These are phyloP conservation scores for Baeospora myosura DNA, from an alignment of 1,284 basidiomycete species.

Conservation along the genomic window DNA sequence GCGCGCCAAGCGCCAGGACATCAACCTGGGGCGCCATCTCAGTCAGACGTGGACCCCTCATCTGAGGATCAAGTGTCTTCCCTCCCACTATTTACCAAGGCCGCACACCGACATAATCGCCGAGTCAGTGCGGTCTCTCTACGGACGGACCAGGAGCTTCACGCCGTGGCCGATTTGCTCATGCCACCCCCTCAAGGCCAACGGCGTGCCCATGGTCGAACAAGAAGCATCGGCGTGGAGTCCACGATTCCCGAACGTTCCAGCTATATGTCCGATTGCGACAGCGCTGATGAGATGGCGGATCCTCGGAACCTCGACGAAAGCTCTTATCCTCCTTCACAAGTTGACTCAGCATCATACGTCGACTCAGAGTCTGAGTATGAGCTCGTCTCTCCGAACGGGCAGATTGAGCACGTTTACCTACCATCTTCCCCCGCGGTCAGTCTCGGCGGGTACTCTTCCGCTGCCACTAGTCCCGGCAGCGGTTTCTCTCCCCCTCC, in stretches of 20 bases:
- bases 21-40: no score
- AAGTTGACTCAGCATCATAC: not conserved
- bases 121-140: slow-evolving; percentile 21
- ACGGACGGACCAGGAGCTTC: slow-evolving; percentile 25
- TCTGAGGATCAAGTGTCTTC: slow-evolving; percentile 2
- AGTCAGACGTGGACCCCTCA: not conserved
- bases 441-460: no score
- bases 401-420: slow-evolving; percentile 23
- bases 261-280: not conserved
- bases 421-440: no score
- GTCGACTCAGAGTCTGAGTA: slow-evolving; percentile 27
- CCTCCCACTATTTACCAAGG: slow-evolving; percentile 6
- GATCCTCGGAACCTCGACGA: not conserved
- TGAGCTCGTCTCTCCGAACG: slow-evolving; percentile 19
- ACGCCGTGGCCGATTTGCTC: slow-evolving; percentile 26
- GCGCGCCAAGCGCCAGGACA: no score
- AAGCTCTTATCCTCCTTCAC: not conserved
- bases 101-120: slow-evolving; percentile 5
- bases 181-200: no score
- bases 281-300: not conserved
- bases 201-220: slow-evolving; percentile 9
- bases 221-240: not conserved
- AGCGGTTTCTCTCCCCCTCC: no score
- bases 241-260: not conserved
- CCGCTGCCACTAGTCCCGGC: no score